Evolutionary conservation across 805 yeast species (phyloP).

Genomic region (Saturnispora saitoi): DNA sequence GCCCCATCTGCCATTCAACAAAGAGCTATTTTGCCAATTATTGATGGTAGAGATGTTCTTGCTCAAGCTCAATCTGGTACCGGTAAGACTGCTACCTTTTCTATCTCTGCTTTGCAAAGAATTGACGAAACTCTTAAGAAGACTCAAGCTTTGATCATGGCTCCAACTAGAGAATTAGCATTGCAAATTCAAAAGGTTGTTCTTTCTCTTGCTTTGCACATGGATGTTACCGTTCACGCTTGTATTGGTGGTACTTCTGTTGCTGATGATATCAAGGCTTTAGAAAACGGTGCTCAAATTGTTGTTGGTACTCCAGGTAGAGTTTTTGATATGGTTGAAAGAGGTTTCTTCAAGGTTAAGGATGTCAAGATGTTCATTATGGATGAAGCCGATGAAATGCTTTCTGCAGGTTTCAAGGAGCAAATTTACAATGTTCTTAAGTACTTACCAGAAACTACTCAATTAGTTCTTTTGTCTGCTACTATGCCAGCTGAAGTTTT

Average conservation of each 20-base stretch:
- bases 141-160: conserved; percentile 88
- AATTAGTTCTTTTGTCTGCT: conserved; percentile 91
- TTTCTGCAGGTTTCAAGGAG: conserved; percentile 87
- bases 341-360: conserved; percentile 75
- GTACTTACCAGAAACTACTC: conserved; percentile 79
- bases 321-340: conserved; percentile 90
- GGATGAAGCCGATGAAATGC: conserved; percentile 98
- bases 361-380: conserved; percentile 87
- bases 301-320: conserved; percentile 99
- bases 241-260: conserved; percentile 95
- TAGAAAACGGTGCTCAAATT: conserved; percentile 80
- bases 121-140: conserved; percentile 64
- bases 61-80: conserved; percentile 91
- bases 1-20: conserved; percentile 77
- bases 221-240: conserved; percentile 89
- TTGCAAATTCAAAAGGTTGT: conserved; percentile 93
- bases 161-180: conserved; percentile 98
- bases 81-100: conserved; percentile 83
- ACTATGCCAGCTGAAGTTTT: conserved; percentile 91
- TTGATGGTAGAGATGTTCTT: conserved; percentile 62
- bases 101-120: conserved; percentile 52
- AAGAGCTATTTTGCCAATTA: conserved; percentile 71
- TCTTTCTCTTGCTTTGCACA: conserved; percentile 78
- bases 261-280: conserved; percentile 78
- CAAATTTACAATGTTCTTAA: conserved; percentile 92